A percentile compares a stretch with the other conserved stretches of the same genome.
These are phyloP conservation scores for Podila epicladia DNA, from an alignment of 192 early-diverging fungal genomes.

Conservation along the genomic window DNA sequence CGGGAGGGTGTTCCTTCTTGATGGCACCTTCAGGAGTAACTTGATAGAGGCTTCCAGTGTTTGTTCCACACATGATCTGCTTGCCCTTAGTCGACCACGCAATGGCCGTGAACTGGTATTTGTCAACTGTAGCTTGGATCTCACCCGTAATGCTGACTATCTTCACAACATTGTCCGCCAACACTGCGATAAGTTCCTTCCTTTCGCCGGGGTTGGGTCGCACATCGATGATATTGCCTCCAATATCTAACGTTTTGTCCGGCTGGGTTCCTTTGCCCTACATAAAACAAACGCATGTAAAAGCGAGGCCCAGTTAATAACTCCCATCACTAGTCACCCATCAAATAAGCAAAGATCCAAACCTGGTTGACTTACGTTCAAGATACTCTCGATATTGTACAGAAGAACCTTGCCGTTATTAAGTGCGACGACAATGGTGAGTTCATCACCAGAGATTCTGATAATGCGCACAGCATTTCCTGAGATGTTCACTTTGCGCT, in stretches of 20 bases:
- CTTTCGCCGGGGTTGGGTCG: constrained; percentile 67
- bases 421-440: constrained; percentile 51
- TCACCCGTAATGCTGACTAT: constrained; percentile 53
- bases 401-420: constrained; percentile 36
- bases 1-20: constrained; percentile 53
- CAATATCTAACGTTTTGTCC: constrained; percentile 44
- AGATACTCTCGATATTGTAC: constrained; percentile 52
- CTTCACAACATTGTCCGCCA: constrained; percentile 28
- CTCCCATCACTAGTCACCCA: too few relatives aligned
- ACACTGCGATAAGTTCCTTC: constrained; percentile 61
- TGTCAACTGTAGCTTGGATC: constrained; percentile 40
- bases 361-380: constrained; percentile 51
- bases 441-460: constrained; percentile 56
- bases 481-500: constrained; percentile 26
- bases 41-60: constrained; percentile 67
- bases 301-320: neutral
- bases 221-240: constrained; percentile 65
- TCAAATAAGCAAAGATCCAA: neutral
- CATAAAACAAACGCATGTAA: constrained; percentile 21
- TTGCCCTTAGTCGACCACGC: constrained; percentile 93
- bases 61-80: constrained; percentile 82
- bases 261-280: constrained; percentile 50
- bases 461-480: constrained; percentile 51
- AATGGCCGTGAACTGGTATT: constrained; percentile 60
- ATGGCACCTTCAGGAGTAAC: constrained; percentile 68